Evolutionary conservation across 2,329 filamentous ascomycete genomes (phyloP), one percentile per base, ranked within the genome.

Genomic region (Nectriaceae sp.): DNA sequence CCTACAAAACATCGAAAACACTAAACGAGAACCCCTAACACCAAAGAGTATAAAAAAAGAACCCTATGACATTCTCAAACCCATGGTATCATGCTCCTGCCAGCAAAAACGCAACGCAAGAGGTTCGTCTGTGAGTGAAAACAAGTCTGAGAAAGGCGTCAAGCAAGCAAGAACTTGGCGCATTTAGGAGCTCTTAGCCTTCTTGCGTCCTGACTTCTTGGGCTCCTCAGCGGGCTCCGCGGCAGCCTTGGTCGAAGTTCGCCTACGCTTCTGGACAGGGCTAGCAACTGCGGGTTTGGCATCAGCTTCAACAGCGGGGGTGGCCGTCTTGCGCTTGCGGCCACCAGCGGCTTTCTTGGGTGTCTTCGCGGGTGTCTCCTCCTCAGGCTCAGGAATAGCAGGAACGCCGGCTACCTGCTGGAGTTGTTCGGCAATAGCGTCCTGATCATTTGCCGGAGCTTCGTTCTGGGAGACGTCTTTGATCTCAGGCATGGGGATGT

Each of bases 261-360:
- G 72, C 69, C 84, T 79, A 58, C 82, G 75, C 79, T 85, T 86
- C 76, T 83, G 82, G 55, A 82, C 82, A 22, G 82, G 80, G 65
- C 78, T 83, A 47, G 74, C 74, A 21, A 15, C 15, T 10, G 26
- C 26, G 26, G 77, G 75, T 66, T 74, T 73, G 44, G 64, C 73
- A 69, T 62, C 70, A 56, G 60, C 75, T 46, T 65, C 65, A 22
- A 62, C 59, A 36, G 66, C 74, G 44, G 74, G 71, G n/a, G 74
- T 75, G 21, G 75, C 72, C 18, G 74, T 76, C 79, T 83, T 83
- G 53, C 79, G 76, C 77, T 82, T 82, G 52, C 80, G 77, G 50
- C 70, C 68, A 42, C 66, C 65, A 21, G 73, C 71, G 21, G 70
- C 64, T 70, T 80, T 81, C 72, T 83, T 84, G 36, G 81, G 79